Base-by-base conservation (phyloP, 768 basidiomycete species). In the Lactarius akahatsu region DNA sequence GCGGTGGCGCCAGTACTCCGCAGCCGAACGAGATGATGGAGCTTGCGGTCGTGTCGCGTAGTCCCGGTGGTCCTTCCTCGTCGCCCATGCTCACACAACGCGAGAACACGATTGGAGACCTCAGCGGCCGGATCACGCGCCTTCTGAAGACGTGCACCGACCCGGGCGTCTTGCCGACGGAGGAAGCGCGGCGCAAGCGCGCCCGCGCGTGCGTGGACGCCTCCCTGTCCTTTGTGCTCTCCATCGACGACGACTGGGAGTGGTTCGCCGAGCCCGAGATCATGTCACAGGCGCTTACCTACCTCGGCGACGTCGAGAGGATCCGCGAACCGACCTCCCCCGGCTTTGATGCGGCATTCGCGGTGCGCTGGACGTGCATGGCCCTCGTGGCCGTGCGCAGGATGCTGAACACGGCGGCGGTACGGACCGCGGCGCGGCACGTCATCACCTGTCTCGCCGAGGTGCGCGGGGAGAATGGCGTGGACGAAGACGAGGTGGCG, bases 311-410 rank as follows among this genome's bases (percentile, higher is more conserved):
- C 11, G 52, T 57, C 8, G 64, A 65, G 40, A 60, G 40, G 41
- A 57, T 60, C 36, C 41, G 52, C 13, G 50, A 43, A 26, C 26
- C 57, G 59, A 23, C 59, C 4, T 11, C 41, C 5, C 11, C 38
- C 7, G 65, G 58, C 41, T 66, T 62, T 18, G 61, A 66, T 18
- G 7, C 43, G 34, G 32, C 54, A 13, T 66, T 66, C 32, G 56
- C 61, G 6, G 61, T 55, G 23, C 61, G 65, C 28, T 66, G 65
- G 65, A 66, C 56, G 32, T 66, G 65, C 45, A 66, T 66, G 65
- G 23, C 65, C 11, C 26, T 66, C 43, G 36, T 66, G 38, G 57
- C 65, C 16, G 58, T 52, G 9, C 65, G 57, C 34, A 62, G 57
- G 61, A 57, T 58, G 55, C 43, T 66, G 11, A 45, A 62, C 13